Conservation (phyloP, 805 yeast genomes). For the Candida germanica region DNA sequence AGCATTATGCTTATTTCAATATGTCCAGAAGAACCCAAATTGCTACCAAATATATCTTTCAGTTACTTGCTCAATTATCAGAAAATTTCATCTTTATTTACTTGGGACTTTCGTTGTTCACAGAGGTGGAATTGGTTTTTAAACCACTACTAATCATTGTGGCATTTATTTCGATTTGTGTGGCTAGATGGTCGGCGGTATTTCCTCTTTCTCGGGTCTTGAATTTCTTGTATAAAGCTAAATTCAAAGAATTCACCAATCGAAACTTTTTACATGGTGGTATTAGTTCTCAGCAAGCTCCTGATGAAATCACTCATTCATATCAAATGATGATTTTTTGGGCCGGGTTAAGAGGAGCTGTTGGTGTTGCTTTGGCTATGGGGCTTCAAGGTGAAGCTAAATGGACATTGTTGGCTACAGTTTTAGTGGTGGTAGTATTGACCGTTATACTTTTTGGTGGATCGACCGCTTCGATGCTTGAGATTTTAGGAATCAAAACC, state of each 20-base stretch:
- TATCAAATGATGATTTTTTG: conserved; percentile 99
- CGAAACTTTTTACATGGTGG: conserved; percentile 37
- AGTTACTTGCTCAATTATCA: conserved; percentile 87
- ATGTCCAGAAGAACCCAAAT: conserved; percentile 97
- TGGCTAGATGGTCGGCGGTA: conserved; percentile 96
- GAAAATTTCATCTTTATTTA: conserved; percentile 97
- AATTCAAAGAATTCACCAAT: conserved; percentile 41
- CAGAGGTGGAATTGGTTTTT: conserved; percentile 93
- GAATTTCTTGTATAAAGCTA: conserved; percentile 71
- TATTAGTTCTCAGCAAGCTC: conserved; percentile 39
- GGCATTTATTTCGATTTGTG: conserved; percentile 85
- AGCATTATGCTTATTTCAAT: conserved; percentile 95
- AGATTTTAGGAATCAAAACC: conserved; percentile 85
- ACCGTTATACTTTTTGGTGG: conserved; percentile 98
- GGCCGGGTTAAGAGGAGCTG: conserved; percentile 99
- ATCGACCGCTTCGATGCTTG: conserved; percentile 97
- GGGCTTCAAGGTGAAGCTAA: conserved; percentile 95
- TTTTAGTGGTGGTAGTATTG: conserved; percentile 90
- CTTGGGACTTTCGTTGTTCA: conserved; percentile 88
- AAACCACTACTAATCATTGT: conserved; percentile 90
- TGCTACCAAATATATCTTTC: conserved; percentile 93
- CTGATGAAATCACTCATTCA: conserved; percentile 90
- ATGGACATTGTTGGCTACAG: conserved; percentile 86
- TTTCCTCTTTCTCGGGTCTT: conserved; percentile 86
- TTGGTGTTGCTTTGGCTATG: conserved; percentile 97